Base-by-base conservation (phyloP, 163 green algal genomes). In the Coccomyxa subellipsoidea region DNA sequence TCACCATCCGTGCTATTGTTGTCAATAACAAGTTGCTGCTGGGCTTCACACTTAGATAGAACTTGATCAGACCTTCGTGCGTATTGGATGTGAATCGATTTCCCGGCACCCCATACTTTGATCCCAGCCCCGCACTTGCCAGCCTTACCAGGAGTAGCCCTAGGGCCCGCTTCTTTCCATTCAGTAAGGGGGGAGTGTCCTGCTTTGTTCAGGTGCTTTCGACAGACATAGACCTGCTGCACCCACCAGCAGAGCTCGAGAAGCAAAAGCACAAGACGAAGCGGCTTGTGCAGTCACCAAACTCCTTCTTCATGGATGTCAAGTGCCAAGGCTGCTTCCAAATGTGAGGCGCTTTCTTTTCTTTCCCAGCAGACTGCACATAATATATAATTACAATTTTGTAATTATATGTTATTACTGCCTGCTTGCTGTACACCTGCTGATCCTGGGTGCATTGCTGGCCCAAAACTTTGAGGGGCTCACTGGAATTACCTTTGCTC, bases 321-420 rank as follows among this genome's bases (percentile, higher is more conserved):
- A 99, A 99, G 92, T 99, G 96, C 94, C 93, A 97, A 87, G 96
- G 96, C 77, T 99, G 96, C 95, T 99, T 99, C 85, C 95, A 94
- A 84, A 99, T 99, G 94, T 98, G 81, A 90, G 94, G n/a, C n/a
- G n/a, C n/a, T n/a, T n/a, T n/a, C n/a, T n/a, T 85, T 27, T 59
- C 47, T 59, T 18, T 18, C 47, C 21, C 47, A 59, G 4, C 47
- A 8, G 15, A 59, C 5, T 59, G 39, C 5, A 27, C 23, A 59
- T 18, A 27, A 18, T 59, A 6, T 59, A 27, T 12, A 27, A 18
- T 18, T 27, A 12, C 15, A n/a, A n/a, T n/a, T n/a, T n/a, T n/a
- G n/a, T n/a, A 27, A 59, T 18, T 59, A 18, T 59, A 6, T 59
- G 21, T 12, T 59, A 18, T 18, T 27, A 12, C 15, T 59, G 47